These are phyloP conservation scores for Parietaria judaica DNA, from an alignment of 306 rosid species.

Conservation along the genomic window DNA sequence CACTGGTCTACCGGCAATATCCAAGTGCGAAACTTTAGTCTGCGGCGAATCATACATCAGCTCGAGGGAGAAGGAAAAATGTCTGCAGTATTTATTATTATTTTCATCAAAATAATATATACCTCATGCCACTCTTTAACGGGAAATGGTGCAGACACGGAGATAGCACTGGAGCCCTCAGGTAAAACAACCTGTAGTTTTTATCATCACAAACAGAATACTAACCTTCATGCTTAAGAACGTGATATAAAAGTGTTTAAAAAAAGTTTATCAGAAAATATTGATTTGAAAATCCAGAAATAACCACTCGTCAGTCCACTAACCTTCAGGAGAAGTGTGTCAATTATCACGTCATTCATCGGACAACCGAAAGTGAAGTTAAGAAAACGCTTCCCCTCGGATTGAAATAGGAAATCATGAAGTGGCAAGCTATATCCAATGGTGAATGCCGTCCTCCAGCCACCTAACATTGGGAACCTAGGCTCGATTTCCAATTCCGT, in stretches of 20 bases:
- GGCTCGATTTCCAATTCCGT: slow-evolving; percentile 86
- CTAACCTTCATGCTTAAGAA: no score
- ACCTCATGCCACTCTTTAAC: slow-evolving; percentile 79
- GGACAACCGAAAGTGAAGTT: slow-evolving; percentile 78
- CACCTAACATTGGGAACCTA: slow-evolving; percentile 93
- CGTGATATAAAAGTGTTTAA: no score
- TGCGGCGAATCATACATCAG: slow-evolving; percentile 32
- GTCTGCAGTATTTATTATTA: slow-evolving; percentile 1
- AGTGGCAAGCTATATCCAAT: slow-evolving; percentile 93
- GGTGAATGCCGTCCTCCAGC: slow-evolving; percentile 89
- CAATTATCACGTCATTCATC: slow-evolving; percentile 65
- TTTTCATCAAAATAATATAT: slow-evolving; percentile 23
- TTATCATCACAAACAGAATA: slow-evolving; percentile 11
- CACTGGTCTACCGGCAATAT: slow-evolving; percentile 90
- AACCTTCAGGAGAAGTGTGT: slow-evolving; percentile 77
- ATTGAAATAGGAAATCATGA: slow-evolving; percentile 65
- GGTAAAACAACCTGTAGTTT: slow-evolving; percentile 89
- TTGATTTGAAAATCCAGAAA: no score
- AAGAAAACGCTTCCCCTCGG: slow-evolving; percentile 68
- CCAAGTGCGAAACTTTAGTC: slow-evolving; percentile 94
- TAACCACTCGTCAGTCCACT: not conserved
- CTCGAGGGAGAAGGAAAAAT: not conserved
- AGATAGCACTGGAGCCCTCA: slow-evolving; percentile 75
- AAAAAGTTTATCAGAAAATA: no score
- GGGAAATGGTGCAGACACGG: slow-evolving; percentile 66